Evolutionary conservation across 495 filamentous ascomycete species (phyloP).

Genomic region (Trichocladium uniseriatum): DNA sequence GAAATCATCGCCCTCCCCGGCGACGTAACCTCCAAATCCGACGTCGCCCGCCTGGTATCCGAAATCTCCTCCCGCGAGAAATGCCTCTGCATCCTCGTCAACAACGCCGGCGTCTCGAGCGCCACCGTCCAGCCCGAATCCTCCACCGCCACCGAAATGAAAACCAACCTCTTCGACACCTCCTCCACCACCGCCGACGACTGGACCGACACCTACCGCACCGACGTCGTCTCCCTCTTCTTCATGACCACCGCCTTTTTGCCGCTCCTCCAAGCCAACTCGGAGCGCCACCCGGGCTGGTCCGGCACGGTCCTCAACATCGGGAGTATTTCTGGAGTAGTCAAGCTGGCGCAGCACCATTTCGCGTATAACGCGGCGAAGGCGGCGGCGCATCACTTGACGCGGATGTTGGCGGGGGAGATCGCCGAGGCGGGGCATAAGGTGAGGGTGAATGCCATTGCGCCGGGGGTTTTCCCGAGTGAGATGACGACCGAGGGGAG

Average conservation of each 20-base stretch:
- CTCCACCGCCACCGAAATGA: constrained; percentile 39
- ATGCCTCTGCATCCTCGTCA: constrained; percentile 66
- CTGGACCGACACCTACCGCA: constrained; percentile 60
- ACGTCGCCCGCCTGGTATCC: constrained; percentile 52
- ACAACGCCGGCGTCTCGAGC: constrained; percentile 69
- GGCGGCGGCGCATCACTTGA: constrained; percentile 64
- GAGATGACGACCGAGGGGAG: constrained; percentile 54
- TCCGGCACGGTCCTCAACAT: constrained; percentile 53
- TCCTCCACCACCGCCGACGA: constrained; percentile 46
- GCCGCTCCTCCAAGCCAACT: constrained; percentile 35
- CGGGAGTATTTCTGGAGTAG: constrained; percentile 45
- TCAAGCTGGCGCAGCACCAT: constrained; percentile 59
- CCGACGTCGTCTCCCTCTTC: constrained; percentile 68
- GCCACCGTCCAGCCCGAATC: constrained; percentile 50
- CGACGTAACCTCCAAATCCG: constrained; percentile 68
- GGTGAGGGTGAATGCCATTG: constrained; percentile 63
- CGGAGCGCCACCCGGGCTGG: constrained; percentile 39
- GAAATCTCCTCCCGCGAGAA: constrained; percentile 55
- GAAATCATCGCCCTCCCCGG: constrained; percentile 52
- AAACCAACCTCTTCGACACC: constrained; percentile 38
- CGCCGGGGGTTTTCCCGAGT: constrained; percentile 66
- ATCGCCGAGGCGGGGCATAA: constrained; percentile 34
- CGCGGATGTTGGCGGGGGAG: constrained; percentile 40
- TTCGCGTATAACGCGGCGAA: constrained; percentile 70
- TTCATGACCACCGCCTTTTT: constrained; percentile 38